Percentiles rank a stretch among this genome's conserved stretches.
phyloP scores from a whole-genome alignment of 2,329 filamentous ascomycete genomes.

The Calonectria multiphialidica region DNA sequence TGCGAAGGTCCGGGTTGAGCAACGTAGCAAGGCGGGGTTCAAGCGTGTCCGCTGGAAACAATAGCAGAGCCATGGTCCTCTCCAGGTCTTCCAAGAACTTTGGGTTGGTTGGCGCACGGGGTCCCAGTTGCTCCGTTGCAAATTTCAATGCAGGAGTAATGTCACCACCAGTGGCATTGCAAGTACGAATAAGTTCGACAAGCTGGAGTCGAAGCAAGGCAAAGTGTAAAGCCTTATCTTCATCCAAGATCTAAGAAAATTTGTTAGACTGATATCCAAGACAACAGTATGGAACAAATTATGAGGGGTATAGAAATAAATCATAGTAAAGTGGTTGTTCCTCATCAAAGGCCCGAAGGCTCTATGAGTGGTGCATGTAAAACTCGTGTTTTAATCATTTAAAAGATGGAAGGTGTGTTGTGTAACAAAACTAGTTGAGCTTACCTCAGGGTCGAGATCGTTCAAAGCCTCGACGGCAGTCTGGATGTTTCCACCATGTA shows the following conservation, averaged over 20 bases:
- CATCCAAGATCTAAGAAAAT: constrained; percentile 82
- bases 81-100: constrained; percentile 90
- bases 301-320: constrained; percentile 23
- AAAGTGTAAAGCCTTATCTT: constrained; percentile 87
- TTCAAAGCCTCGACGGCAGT: constrained; percentile 89
- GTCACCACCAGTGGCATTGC: constrained; percentile 76
- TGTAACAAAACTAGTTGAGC: constrained; percentile 47
- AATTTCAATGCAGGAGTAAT: constrained; percentile 87
- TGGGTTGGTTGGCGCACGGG: constrained; percentile 83
- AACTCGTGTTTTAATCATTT: constrained; percentile 92
- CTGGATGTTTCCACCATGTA: constrained; percentile 88
- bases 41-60: constrained; percentile 86
- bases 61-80: constrained; percentile 90
- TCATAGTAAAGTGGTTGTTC: constrained; percentile 74
- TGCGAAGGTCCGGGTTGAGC: constrained; percentile 82
- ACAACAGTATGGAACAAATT: constrained; percentile 2
- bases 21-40: constrained; percentile 81
- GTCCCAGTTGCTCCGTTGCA: constrained; percentile 87
- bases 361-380: constrained; percentile 99
- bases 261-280: constrained; percentile 22
- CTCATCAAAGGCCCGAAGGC: constrained; percentile 91
- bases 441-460: constrained; percentile 90
- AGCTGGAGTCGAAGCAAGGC: constrained; percentile 90
- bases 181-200: constrained; percentile 89
- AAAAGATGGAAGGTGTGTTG: neutral